Evolutionary conservation across 352 stramenopile species (phyloP).

Genomic region (Phytophthora tentaculata): DNA sequence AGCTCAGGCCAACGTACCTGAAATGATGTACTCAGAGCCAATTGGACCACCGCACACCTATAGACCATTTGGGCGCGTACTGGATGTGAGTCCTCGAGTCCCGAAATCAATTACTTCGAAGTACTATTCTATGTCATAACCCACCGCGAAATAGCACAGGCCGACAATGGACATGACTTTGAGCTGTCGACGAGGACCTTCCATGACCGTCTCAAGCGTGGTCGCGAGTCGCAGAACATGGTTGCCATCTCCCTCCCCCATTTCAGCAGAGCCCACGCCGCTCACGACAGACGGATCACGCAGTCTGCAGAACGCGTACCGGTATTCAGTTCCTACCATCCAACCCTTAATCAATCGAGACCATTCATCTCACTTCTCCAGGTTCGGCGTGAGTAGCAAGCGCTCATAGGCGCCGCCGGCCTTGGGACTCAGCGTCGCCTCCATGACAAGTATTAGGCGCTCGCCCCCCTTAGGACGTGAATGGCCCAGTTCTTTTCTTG

Average conservation of each 20-base stretch:
- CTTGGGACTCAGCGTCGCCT: slow-evolving; percentile 31
- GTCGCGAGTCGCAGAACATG: slow-evolving; percentile 19
- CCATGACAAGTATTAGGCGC: slow-evolving; percentile 30
- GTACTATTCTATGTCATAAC: no score
- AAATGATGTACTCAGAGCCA: slow-evolving; percentile 54
- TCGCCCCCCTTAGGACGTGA: not conserved
- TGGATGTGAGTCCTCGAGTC: not conserved
- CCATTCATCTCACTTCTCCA: slow-evolving; percentile 30
- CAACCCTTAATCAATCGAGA: slow-evolving; percentile 27
- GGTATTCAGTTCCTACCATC: not conserved
- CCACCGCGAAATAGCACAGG: slow-evolving; percentile 63
- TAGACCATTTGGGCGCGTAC: not conserved
- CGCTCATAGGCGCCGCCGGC: slow-evolving; percentile 27
- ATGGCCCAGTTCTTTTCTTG: slow-evolving; percentile 15
- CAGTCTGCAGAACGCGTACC: slow-evolving; percentile 14
- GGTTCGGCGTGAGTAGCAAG: slow-evolving; percentile 32
- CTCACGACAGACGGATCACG: slow-evolving; percentile 28
- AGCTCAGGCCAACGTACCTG: slow-evolving; percentile 20
- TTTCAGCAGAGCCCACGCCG: slow-evolving; percentile 31
- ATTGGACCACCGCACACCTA: slow-evolving; percentile 46
- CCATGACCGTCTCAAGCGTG: slow-evolving; percentile 47
- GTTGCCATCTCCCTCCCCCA: slow-evolving; percentile 30
- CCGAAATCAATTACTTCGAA: not conserved
- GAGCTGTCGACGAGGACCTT: slow-evolving; percentile 53
- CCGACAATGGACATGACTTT: slow-evolving; percentile 63